Evolutionary conservation across 164 flowering plant genomes (phyloP).

Genomic region (Vitis cinerea): DNA sequence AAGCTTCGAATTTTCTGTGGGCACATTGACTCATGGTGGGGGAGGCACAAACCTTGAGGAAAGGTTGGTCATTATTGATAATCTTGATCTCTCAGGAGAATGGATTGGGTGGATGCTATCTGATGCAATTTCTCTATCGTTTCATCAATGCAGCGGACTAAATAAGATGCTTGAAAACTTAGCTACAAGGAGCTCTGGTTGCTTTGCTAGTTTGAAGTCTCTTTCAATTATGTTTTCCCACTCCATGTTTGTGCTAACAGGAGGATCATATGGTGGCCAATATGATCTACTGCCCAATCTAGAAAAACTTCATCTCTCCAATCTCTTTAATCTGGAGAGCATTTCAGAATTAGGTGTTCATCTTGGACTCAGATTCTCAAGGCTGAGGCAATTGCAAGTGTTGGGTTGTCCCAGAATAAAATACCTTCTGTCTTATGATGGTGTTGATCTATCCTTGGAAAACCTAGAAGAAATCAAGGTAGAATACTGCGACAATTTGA

Average conservation of each 20-base stretch:
- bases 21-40: not conserved
- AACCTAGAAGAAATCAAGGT: constrained; percentile 14
- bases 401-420: not conserved
- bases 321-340: not conserved
- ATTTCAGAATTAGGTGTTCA: constrained; percentile 4
- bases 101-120: constrained; percentile 6
- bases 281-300: constrained; percentile 12
- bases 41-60: not conserved
- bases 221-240: constrained; percentile 1
- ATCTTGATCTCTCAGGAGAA: constrained; percentile 9
- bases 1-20: constrained; percentile 1
- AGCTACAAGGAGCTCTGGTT: not conserved
- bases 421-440: not conserved
- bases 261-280: constrained; percentile 1
- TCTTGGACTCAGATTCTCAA: constrained; percentile 4
- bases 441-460: not conserved
- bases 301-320: constrained; percentile 11
- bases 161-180: not conserved
- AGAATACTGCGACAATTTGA: constrained; percentile 4
- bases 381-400: constrained; percentile 7
- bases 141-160: not conserved
- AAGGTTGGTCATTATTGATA: not conserved
- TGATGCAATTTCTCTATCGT: constrained; percentile 4
- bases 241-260: not conserved
- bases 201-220: not conserved